Evolutionary conservation across 768 basidiomycete genomes (phyloP), one percentile per base, ranked within the genome.

Genomic region (Psilocybe cubensis): DNA sequence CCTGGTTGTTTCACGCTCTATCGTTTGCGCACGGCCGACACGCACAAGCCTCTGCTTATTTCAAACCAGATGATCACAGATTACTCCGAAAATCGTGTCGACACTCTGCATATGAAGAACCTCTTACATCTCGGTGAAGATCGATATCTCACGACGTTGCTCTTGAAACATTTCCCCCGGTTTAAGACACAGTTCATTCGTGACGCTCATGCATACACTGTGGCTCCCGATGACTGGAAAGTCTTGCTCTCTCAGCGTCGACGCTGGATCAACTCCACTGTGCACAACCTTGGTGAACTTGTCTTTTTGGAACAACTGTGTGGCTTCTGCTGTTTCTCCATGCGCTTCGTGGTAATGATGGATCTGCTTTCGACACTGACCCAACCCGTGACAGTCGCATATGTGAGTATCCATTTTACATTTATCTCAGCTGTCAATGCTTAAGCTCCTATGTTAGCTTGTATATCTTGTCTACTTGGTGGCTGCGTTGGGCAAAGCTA

Each of bases 1-100:
- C 96, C 97, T 20, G 96, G 97, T 78, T 98, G 96, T 83, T 99
- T 98, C 81, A 95, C 96, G 0, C 87, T 99, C 61, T 98, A 96
- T 78, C 92, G 96, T 47, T 81, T 99, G 23, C 87, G 96, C 38
- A 95, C 95, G 0, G 86, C 95, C 31, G 96, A 99, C 74, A 94
- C 91, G 25, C 92, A 96, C 76, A 96, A 97, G 73, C 97, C 97
- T 0, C 77, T 99, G 18, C 82, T 99, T 68, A 88, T 98, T 67
- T 89, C 94, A 28, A 96, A 95, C 66, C 86, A 89, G 62, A 83
- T 99, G 68, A 86, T 98, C 58, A 80, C 87, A 45, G 96, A 96
- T 70, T 98, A 98, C 70, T 91, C 93, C 6, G 95, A 97, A 71
- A 96, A 95, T 62, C 90, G 94, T 17, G 94, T 98, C 64, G 95